Evolutionary conservation across 2,329 filamentous ascomycete genomes (phyloP).

Genomic region (Sporothrix pallida): DNA sequence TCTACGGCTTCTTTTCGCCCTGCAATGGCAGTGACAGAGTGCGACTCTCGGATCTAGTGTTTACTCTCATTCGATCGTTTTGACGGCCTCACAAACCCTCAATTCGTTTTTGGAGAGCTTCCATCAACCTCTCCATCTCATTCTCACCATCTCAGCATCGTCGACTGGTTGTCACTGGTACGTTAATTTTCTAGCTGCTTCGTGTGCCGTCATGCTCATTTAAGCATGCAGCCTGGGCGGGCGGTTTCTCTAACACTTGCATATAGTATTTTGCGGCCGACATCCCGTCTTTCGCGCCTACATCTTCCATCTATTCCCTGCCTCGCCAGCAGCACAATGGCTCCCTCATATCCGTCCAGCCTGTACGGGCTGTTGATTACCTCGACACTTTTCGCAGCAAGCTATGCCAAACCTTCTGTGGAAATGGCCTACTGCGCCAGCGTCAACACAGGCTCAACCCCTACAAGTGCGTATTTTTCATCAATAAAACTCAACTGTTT

Average conservation of each 20-base stretch:
- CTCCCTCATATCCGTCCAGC: slow-evolving; percentile 20
- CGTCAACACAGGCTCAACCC: slow-evolving; percentile 53
- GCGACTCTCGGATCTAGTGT: slow-evolving; percentile 23
- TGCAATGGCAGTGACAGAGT: slow-evolving; percentile 34
- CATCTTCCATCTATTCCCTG: not conserved
- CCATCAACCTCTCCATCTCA: not conserved
- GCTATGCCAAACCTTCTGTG: slow-evolving; percentile 43
- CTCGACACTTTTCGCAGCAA: slow-evolving; percentile 39
- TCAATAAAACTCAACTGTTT: not conserved
- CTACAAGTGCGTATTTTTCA: slow-evolving; percentile 49
- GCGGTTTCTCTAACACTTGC: not conserved
- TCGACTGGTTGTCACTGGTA: not conserved
- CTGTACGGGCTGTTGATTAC: slow-evolving; percentile 35
- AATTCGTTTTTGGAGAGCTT: not conserved
- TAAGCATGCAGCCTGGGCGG: not conserved
- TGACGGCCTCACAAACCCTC: not conserved
- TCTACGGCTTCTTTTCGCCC: not conserved
- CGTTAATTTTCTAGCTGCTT: not conserved
- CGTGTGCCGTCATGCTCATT: not conserved
- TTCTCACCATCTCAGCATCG: not conserved
- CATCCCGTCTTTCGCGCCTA: not conserved
- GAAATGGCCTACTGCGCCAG: slow-evolving; percentile 53
- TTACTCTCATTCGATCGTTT: slow-evolving; percentile 8
- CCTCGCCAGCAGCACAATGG: slow-evolving; percentile 26
- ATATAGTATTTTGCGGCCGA: not conserved